Percentiles rank a stretch among this genome's conserved stretches.
Evolutionary conservation across 768 basidiomycete genomes (phyloP).

Genomic region (Butyriboletus loyo): DNA sequence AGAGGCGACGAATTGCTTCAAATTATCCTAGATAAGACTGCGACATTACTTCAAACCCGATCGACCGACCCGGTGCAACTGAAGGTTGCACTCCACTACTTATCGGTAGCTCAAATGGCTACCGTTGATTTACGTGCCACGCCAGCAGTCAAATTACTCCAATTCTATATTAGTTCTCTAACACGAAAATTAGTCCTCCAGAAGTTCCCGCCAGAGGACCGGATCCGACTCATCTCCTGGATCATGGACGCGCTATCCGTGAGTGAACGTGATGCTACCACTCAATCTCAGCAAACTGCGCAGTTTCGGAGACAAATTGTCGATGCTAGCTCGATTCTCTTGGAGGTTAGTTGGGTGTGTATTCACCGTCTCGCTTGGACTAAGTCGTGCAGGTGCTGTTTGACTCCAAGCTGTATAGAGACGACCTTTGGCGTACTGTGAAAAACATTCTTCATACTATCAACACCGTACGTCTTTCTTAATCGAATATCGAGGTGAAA

Average conservation of each 20-base stretch:
- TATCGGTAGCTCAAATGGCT: slow-evolving; percentile 46
- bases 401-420: slow-evolving; percentile 24
- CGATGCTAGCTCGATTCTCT: slow-evolving; percentile 47
- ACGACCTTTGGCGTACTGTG: slow-evolving; percentile 24
- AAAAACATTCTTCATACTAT: slow-evolving; percentile 20
- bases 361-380: slow-evolving; percentile 1
- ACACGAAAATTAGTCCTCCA: slow-evolving; percentile 46
- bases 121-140: slow-evolving; percentile 41
- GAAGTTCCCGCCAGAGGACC: slow-evolving; percentile 42
- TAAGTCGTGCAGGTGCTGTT: slow-evolving; percentile 14
- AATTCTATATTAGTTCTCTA: slow-evolving; percentile 47
- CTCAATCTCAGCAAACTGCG: slow-evolving; percentile 28
- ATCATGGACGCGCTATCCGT: slow-evolving; percentile 44
- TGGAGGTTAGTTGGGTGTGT: slow-evolving; percentile 37
- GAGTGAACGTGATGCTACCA: slow-evolving; percentile 31
- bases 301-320: slow-evolving; percentile 45
- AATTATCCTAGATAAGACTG: slow-evolving; percentile 37
- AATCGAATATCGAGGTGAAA: slow-evolving; percentile 10
- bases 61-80: slow-evolving; percentile 33
- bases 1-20: slow-evolving; percentile 42
- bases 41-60: slow-evolving; percentile 31
- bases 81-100: slow-evolving; percentile 38
- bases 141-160: slow-evolving; percentile 46
- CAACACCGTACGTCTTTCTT: slow-evolving; percentile 24
- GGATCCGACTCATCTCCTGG: slow-evolving; percentile 43